Evolutionary conservation across 441 rosid species (phyloP).

Genomic region (Breynia disticha): DNA sequence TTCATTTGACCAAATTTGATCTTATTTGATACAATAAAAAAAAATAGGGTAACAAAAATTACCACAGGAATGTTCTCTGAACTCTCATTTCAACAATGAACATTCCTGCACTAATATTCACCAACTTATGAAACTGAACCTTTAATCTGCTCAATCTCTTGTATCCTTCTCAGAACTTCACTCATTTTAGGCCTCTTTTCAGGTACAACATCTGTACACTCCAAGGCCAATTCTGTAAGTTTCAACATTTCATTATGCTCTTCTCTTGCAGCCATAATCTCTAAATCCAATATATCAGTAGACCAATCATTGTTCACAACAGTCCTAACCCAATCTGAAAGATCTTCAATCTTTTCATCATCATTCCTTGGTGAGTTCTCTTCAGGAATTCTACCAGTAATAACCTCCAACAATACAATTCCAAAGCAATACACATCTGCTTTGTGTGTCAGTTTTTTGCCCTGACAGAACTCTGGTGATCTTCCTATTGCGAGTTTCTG

Average conservation of each 20-base stretch:
- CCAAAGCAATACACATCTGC: conserved; percentile 54
- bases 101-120: background rate
- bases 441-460: conserved; percentile 41
- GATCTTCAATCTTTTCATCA: conserved; percentile 13
- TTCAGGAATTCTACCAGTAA: conserved; percentile 42
- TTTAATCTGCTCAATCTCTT: conserved; percentile 25
- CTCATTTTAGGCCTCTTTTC: conserved; percentile 39
- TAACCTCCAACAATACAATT: conserved; percentile 39
- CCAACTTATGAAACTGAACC: background rate
- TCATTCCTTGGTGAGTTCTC: conserved; percentile 18
- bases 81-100: background rate
- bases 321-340: conserved; percentile 40
- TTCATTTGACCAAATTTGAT: too few species aligned
- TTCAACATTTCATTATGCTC: conserved; percentile 41
- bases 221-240: conserved; percentile 41
- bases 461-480: conserved; percentile 38
- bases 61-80: background rate
- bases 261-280: conserved; percentile 34
- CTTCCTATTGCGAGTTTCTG: conserved; percentile 26
- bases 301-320: conserved; percentile 48
- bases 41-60: too few species aligned
- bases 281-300: conserved; percentile 41
- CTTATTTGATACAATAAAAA: too few species aligned
- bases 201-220: conserved; percentile 32
- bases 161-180: conserved; percentile 29